phyloP scores from a whole-genome alignment of 2,329 filamentous ascomycete species.

The Monosporascus sp. region DNA sequence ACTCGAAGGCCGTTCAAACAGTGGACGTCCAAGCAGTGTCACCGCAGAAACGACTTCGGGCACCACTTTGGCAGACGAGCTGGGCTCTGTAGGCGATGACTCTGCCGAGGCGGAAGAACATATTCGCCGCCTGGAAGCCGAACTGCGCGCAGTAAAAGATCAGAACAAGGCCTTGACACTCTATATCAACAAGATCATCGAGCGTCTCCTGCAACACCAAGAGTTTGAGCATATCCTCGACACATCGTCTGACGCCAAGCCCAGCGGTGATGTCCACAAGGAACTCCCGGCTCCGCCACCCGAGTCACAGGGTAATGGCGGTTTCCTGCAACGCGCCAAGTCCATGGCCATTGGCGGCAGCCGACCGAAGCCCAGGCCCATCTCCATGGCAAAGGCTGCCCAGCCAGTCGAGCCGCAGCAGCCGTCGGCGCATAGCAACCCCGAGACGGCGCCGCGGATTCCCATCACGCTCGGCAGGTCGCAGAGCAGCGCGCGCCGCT shows the following conservation, averaged over 20 bases:
- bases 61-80: constrained; percentile 78
- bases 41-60: constrained; percentile 26
- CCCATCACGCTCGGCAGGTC: constrained; percentile 58
- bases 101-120: constrained; percentile 52
- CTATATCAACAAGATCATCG: constrained; percentile 99
- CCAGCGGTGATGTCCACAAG: constrained; percentile 61
- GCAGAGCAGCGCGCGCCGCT: constrained; percentile 44
- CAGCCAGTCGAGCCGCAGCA: constrained; percentile 15
- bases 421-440: constrained; percentile 52
- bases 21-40: constrained; percentile 19
- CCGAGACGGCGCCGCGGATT: constrained; percentile 70
- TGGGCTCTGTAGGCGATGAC: constrained; percentile 61
- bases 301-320: constrained; percentile 43
- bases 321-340: constrained; percentile 57
- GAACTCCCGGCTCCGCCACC: constrained; percentile 73
- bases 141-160: constrained; percentile 76
- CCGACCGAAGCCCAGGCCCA: constrained; percentile 48
- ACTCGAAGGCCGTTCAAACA: constrained; percentile 48
- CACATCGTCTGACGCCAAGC: constrained; percentile 62
- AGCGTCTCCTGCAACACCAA: constrained; percentile 85
- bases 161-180: constrained; percentile 95
- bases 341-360: constrained; percentile 45
- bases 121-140: constrained; percentile 68
- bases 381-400: constrained; percentile 40
- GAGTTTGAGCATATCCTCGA: constrained; percentile 93